Evolutionary conservation across 495 filamentous ascomycete species (phyloP), one percentile per base, ranked within the genome.

Genomic region (Lentithecium fluviatile): DNA sequence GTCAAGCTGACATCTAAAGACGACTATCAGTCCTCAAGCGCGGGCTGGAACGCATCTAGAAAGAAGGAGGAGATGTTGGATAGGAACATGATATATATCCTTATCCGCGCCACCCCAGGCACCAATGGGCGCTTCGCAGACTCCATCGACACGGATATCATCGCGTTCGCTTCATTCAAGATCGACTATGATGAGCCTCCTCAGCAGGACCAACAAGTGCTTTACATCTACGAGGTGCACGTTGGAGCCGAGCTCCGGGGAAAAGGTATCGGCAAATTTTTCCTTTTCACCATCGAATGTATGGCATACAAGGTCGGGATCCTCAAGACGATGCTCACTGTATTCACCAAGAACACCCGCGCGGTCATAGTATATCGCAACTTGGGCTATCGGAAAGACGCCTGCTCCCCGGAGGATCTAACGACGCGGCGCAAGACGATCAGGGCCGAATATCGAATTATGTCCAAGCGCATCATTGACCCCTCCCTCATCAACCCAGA

Each of bases 201-300:
- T 3, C 11, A 58, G 49, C 19, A 87, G 59, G 82, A 83, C 0
- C 74, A 82, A 26, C 80, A 87, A 13, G 88, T 95, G 5, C 64
- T 92, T 2, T 96, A 95, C 65, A 88, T 88, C 73, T 96, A 96
- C 71, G 91, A 96, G 76, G 83, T 96, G 21, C 91, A 96, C 62
- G 76, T 95, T 8, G 71, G 78, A 40, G 73, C 78, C 1, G 65
- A 60, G 1, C 71, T 85, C 3, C 85, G 85, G 59, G 73, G 80
- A 71, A 77, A 69, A 21, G 75, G 74, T 12, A 52, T 78, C n/a
- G 76, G 74, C 2, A 53, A 29, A 19, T 63, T 69, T 48, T 52
- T 78, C n/a, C 65, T 77, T 65, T 12, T 53, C 1, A 37, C 68
- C 23, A 65, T 60, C 6, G 74, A 77, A 48, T 13, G 43, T 0